phyloP scores from a whole-genome alignment of 2,329 filamentous ascomycete species.

The Davidsoniella eucalypti region DNA sequence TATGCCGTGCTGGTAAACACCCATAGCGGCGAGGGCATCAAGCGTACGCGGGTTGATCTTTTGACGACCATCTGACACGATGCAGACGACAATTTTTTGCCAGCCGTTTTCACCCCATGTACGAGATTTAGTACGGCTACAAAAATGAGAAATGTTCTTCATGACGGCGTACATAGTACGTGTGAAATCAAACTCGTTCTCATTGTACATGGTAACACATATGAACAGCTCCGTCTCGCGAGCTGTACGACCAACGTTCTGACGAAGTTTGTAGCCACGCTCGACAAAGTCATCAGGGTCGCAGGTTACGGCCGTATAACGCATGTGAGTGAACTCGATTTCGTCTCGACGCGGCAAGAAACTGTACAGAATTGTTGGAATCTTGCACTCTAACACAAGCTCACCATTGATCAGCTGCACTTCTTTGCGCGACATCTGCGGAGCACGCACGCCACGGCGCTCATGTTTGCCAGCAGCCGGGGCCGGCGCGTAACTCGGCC shows the following conservation, averaged over 20 bases:
- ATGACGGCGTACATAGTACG: conserved; percentile 93
- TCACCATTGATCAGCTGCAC: conserved; percentile 95
- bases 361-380: conserved; percentile 93
- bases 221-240: conserved; percentile 80
- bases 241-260: conserved; percentile 67
- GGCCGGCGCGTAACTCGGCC: conserved; percentile 28
- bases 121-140: conserved; percentile 78
- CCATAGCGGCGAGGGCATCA: conserved; percentile 79
- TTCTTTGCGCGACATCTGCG: conserved; percentile 83
- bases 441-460: conserved; percentile 68
- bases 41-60: conserved; percentile 91
- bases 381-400: conserved; percentile 95
- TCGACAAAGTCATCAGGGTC: conserved; percentile 87
- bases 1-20: conserved; percentile 95
- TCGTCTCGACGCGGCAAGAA: conserved; percentile 88
- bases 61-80: conserved; percentile 89
- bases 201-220: conserved; percentile 89
- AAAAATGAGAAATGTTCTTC: conserved; percentile 99
- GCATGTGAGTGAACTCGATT: conserved; percentile 95
- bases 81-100: conserved; percentile 99
- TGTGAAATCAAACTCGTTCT: conserved; percentile 90
- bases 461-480: conserved; percentile 62
- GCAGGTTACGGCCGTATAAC: conserved; percentile 96
- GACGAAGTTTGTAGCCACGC: conserved; percentile 79
- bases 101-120: conserved; percentile 97